Evolutionary conservation across 2,329 filamentous ascomycete genomes (phyloP).

Genomic region (Calonectria hawksworthii): DNA sequence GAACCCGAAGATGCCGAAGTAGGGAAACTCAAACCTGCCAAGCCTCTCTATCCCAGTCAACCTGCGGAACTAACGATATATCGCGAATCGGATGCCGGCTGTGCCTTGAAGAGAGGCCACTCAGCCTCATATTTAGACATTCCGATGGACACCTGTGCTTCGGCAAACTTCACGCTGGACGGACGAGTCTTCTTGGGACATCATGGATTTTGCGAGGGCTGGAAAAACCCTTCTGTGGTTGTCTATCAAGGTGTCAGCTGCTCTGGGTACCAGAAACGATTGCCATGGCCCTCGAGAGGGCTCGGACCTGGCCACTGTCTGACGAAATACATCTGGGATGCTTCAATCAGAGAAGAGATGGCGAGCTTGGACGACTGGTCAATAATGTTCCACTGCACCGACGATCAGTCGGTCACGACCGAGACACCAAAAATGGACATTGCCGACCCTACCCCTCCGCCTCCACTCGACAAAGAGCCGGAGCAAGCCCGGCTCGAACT

Average conservation of each 20-base stretch:
- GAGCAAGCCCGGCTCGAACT: conserved; percentile 5
- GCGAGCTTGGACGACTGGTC: conserved; percentile 17
- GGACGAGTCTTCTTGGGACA: conserved; percentile 18
- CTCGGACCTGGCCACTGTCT: conserved; percentile 27
- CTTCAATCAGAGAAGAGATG: background rate
- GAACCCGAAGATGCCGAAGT: background rate
- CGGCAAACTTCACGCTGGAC: conserved; percentile 31
- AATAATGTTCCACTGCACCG: conserved; percentile 21
- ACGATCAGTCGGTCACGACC: background rate
- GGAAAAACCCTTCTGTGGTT: conserved; percentile 8
- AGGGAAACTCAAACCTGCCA: too few species aligned
- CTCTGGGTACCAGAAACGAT: conserved; percentile 13
- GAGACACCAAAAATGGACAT: background rate
- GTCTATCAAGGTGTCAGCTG: conserved; percentile 19
- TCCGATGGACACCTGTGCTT: conserved; percentile 22
- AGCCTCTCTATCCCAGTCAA: background rate
- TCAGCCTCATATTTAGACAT: conserved; percentile 7
- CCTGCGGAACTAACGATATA: conserved; percentile 16
- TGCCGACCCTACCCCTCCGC: conserved; percentile 3
- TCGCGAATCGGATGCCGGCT: conserved; percentile 7
- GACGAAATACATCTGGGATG: conserved; percentile 20
- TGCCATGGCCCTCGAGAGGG: conserved; percentile 8
- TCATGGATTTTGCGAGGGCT: conserved; percentile 18
- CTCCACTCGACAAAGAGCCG: background rate
- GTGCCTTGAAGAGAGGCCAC: background rate